phyloP scores from a whole-genome alignment of 2,329 filamentous ascomycete species.

The Trichothecium roseum region DNA sequence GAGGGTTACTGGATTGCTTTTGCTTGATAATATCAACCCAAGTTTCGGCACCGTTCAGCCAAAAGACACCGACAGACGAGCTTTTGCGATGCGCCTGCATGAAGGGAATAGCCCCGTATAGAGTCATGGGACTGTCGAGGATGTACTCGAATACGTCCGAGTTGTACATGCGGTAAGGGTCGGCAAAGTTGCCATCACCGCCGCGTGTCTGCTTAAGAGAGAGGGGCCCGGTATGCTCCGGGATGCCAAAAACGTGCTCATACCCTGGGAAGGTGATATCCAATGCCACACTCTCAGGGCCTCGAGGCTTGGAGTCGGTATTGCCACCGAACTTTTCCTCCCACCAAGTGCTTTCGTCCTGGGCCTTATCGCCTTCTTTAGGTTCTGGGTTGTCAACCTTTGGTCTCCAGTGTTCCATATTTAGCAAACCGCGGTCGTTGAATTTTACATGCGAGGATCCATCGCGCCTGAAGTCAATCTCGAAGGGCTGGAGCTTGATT shows the following conservation, averaged over 20 bases:
- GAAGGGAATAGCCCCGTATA: conserved; percentile 94
- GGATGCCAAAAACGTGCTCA: conserved; percentile 86
- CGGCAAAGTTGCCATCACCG: conserved; percentile 70
- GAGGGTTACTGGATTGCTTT: conserved; percentile 62
- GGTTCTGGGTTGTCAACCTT: conserved; percentile 62
- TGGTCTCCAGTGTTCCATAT: conserved; percentile 89
- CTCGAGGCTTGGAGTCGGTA: conserved; percentile 89
- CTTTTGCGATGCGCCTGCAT: conserved; percentile 95
- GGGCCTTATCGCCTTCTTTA: conserved; percentile 38
- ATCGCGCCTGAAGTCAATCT: conserved; percentile 77
- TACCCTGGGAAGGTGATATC: conserved; percentile 92
- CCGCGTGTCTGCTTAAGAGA: conserved; percentile 87
- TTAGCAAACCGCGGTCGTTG: conserved; percentile 83
- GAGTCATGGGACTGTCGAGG: conserved; percentile 93
- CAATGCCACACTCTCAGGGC: conserved; percentile 81
- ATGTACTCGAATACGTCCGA: conserved; percentile 97
- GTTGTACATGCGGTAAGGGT: conserved; percentile 94
- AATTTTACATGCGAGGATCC: conserved; percentile 74
- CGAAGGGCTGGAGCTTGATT: conserved; percentile 74
- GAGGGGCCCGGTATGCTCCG: conserved; percentile 80
- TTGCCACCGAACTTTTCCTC: conserved; percentile 93
- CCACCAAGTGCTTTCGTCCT: conserved; percentile 91
- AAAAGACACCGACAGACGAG: conserved; percentile 92
- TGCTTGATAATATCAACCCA: conserved; percentile 92
- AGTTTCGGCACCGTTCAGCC: conserved; percentile 93